These are phyloP conservation scores for Colletotrichum liaoningense DNA, from an alignment of 2,329 filamentous ascomycete species.

Conservation along the genomic window DNA sequence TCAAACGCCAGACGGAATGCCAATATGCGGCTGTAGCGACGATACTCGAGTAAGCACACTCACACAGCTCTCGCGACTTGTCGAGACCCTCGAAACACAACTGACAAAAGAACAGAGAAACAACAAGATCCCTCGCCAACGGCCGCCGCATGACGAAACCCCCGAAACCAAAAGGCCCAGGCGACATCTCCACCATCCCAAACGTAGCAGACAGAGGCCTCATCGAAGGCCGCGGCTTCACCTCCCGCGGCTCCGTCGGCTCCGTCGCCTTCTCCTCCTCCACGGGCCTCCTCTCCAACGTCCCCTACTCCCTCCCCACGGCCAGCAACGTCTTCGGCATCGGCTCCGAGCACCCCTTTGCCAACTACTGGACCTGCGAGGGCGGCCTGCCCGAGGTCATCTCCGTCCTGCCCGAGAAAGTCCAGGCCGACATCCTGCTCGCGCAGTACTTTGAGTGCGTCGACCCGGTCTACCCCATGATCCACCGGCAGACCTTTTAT, in stretches of 20 bases:
- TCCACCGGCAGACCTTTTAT: slow-evolving; percentile 80
- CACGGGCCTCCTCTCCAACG: slow-evolving; percentile 75
- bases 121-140: slow-evolving; percentile 63
- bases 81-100: not conserved
- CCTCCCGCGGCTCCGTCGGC: slow-evolving; percentile 60
- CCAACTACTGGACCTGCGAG: slow-evolving; percentile 86
- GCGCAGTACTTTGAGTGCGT: slow-evolving; percentile 76
- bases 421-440: slow-evolving; percentile 79
- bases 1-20: slow-evolving; percentile 82
- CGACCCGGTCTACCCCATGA: slow-evolving; percentile 85
- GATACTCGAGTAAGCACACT: slow-evolving; percentile 73
- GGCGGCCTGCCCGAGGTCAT: slow-evolving; percentile 82
- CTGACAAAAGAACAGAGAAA: slow-evolving; percentile 59
- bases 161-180: slow-evolving; percentile 62
- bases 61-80: not conserved
- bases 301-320: slow-evolving; percentile 77
- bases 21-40: slow-evolving; percentile 82
- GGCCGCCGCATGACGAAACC: slow-evolving; percentile 68
- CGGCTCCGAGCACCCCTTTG: slow-evolving; percentile 81
- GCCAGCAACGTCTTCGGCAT: slow-evolving; percentile 86
- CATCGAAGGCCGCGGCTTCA: slow-evolving; percentile 54
- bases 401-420: slow-evolving; percentile 78
- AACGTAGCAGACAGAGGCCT: slow-evolving; percentile 68
- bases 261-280: slow-evolving; percentile 55
- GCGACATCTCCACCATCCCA: slow-evolving; percentile 55